phyloP scores from a whole-genome alignment of 2,329 filamentous ascomycete genomes.

The Sporothrix brasiliensis region DNA sequence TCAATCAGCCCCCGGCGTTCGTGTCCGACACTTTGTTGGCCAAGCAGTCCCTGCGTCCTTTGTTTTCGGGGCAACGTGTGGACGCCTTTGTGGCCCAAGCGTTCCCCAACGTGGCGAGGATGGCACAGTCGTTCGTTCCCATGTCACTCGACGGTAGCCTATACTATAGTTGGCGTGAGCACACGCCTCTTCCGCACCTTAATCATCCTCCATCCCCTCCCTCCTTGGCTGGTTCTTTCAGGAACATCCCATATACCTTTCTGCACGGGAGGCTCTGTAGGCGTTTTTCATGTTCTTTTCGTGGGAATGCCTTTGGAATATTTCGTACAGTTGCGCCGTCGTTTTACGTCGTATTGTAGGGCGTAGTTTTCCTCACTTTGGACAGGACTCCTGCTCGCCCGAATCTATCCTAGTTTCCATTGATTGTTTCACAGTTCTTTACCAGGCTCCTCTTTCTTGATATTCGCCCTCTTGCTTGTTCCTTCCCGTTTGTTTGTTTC shows the following conservation, averaged over 20 bases:
- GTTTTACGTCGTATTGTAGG: background rate
- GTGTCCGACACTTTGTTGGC: background rate
- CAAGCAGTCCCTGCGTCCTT: slow-evolving; percentile 9
- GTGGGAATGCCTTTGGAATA: background rate
- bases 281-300: background rate
- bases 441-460: background rate
- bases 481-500: slow-evolving; percentile 4
- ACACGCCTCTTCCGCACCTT: slow-evolving; percentile 18
- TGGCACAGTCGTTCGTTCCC: slow-evolving; percentile 15
- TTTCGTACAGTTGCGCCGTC: background rate
- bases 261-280: background rate
- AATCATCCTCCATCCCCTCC: background rate
- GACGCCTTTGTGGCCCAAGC: slow-evolving; percentile 14
- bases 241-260: background rate
- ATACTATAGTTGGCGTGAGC: background rate
- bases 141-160: background rate
- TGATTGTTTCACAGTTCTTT: background rate
- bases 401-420: background rate
- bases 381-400: too few relatives aligned
- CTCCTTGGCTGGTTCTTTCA: background rate
- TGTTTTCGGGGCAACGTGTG: background rate
- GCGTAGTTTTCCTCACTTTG: too few relatives aligned
- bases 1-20: background rate
- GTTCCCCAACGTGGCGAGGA: background rate
- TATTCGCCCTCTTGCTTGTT: background rate